phyloP scores from a whole-genome alignment of 345 rosid species.

The Corchorus capsularis region DNA sequence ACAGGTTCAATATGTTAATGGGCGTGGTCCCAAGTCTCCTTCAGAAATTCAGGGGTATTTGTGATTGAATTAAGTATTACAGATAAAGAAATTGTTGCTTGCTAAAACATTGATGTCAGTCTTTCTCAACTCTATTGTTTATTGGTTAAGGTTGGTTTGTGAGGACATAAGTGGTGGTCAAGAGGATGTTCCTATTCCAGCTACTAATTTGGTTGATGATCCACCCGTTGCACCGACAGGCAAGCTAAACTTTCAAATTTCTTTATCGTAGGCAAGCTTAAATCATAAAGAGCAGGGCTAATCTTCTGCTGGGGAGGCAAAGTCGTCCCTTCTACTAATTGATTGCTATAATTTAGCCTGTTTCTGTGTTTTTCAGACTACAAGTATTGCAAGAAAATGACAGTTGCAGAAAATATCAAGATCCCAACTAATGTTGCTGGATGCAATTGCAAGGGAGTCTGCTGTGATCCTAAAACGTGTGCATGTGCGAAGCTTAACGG shows the following conservation, averaged over 20 bases:
- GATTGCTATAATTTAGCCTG: background rate
- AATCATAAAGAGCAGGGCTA: background rate
- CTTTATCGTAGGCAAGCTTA: no score
- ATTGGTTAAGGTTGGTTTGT: slow-evolving; percentile 69
- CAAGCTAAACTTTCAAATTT: slow-evolving; percentile 27
- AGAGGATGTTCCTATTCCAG: slow-evolving; percentile 76
- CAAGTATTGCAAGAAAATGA: slow-evolving; percentile 54
- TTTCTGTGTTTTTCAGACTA: slow-evolving; percentile 50
- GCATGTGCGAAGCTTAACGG: slow-evolving; percentile 85
- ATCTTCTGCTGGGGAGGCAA: background rate
- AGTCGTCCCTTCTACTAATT: no score
- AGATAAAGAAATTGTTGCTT: background rate
- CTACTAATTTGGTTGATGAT: slow-evolving; percentile 89
- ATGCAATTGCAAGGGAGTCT: slow-evolving; percentile 64
- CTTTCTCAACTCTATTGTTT: slow-evolving; percentile 21
- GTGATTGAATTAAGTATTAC: background rate
- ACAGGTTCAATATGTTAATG: slow-evolving; percentile 75
- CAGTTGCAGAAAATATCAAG: slow-evolving; percentile 56
- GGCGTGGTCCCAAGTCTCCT: slow-evolving; percentile 67
- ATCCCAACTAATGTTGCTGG: slow-evolving; percentile 59
- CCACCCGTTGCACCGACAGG: slow-evolving; percentile 81
- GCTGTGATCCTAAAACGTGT: slow-evolving; percentile 66
- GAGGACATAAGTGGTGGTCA: slow-evolving; percentile 73
- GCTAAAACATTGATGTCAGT: background rate
- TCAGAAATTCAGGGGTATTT: slow-evolving; percentile 88